Base-by-base conservation (phyloP, 306 rosid species). In the Rosa persica region DNA sequence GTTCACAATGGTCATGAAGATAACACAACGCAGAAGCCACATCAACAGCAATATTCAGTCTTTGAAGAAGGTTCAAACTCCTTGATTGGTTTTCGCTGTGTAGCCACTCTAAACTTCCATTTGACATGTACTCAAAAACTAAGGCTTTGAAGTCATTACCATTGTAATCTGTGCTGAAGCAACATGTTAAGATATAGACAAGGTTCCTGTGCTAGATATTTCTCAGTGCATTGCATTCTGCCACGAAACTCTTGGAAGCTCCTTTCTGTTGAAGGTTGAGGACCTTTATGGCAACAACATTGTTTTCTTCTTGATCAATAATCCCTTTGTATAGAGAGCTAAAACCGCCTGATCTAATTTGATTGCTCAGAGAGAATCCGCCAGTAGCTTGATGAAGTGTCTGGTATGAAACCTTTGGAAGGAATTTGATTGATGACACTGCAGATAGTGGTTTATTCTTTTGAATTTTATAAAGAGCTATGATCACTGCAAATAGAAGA, bases 21-120 rank as follows among this genome's bases (percentile, higher is more conserved):
- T 85, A 78, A 19, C 83, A 73, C 7, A 85, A 38, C n/a, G 84
- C 90, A 75, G 66, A 80, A 15, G 87, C 87, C 78, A 82, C 85
- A 71, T 87, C 87, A 51, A 80, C 39, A 4, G 44, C 78, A 70
- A 85, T 61, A 47, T 79, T 71, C n/a, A 79, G 54, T 46, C 87
- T 85, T 4, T 85, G 87, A 17, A 74, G 51, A 16, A 85, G 70
- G 72, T 25, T 77, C 81, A 80, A 66, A n/a, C 74, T 77, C 73
- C 13, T 55, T 3, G 71, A 78, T 40, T 67, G 72, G 23, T 66
- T 43, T 5, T 44, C 72, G 17, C 55, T 10, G 3, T 75, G 80
- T 13, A 88, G 13, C 91, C 88, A 85, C 42, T 83, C 86, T 12
- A 88, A 57, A 30, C 74, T 85, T 3, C 89, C 86, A 0, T 88